These are phyloP conservation scores for Paulownia fortunei DNA, from an alignment of 257 asterid genomes.

Conservation along the genomic window DNA sequence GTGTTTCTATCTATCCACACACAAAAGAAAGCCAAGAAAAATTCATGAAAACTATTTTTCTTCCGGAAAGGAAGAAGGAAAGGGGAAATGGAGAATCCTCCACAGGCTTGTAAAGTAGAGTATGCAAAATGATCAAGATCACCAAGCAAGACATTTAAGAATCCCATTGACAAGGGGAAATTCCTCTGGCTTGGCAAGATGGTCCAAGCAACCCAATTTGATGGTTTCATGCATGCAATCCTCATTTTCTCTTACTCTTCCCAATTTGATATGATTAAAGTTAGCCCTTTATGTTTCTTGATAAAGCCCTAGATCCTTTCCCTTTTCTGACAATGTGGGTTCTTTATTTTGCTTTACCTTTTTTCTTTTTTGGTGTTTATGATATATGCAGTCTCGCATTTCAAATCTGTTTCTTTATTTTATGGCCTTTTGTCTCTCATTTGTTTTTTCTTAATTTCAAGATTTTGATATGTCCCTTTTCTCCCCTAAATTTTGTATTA, in stretches of 20 bases:
- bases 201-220: slow-evolving; percentile 75
- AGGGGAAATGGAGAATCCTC: slow-evolving; percentile 61
- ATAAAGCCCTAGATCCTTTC: slow-evolving; percentile 1
- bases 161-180: slow-evolving; percentile 53
- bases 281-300: background rate
- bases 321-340: slow-evolving; percentile 4
- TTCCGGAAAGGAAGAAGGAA: background rate
- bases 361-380: background rate
- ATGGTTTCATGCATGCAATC: slow-evolving; percentile 82
- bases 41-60: no score
- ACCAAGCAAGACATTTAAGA: slow-evolving; percentile 71
- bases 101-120: slow-evolving; percentile 75
- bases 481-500: no score
- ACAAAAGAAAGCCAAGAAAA: background rate
- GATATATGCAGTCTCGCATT: background rate
- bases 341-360: background rate
- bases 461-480: no score
- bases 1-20: no score
- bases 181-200: slow-evolving; percentile 75
- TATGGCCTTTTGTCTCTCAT: background rate
- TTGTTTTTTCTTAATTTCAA: no score
- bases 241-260: background rate
- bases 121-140: slow-evolving; percentile 78
- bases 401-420: background rate
- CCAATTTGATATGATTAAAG: background rate